Evolutionary conservation across 2,329 filamentous ascomycete genomes (phyloP).

Genomic region (Leptographium lundbergii): DNA sequence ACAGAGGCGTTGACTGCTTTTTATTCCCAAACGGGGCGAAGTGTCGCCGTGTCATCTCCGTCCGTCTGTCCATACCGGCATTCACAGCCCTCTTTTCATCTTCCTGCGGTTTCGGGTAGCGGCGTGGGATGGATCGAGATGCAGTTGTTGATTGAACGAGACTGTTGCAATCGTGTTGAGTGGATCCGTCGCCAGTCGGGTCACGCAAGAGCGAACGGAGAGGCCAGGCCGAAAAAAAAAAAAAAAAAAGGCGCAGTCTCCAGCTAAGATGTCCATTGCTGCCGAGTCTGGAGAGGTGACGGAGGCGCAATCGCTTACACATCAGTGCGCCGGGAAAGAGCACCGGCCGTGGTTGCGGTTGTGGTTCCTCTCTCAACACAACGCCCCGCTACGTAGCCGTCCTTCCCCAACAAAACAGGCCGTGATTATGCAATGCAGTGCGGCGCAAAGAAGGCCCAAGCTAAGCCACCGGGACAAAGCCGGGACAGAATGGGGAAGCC

Average conservation of each 20-base stretch:
- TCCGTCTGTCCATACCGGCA: neutral
- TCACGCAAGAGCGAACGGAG: neutral
- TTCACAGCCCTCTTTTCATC: neutral
- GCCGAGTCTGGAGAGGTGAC: too few species aligned
- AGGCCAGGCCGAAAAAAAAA: neutral
- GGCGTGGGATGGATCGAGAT: neutral
- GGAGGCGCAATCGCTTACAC: neutral
- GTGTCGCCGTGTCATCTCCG: neutral
- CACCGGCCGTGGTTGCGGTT: neutral
- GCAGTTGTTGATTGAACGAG: neutral
- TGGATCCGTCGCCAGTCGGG: neutral
- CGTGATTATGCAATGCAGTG: neutral
- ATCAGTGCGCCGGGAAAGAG: neutral
- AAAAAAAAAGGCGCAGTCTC: neutral
- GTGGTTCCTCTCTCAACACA: neutral
- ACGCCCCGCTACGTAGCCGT: neutral
- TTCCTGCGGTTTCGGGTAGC: neutral
- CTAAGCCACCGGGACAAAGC: neutral
- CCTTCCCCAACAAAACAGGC: neutral
- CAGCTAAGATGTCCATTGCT: too few species aligned
- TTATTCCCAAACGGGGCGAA: neutral
- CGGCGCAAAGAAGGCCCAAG: neutral
- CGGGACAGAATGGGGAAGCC: neutral
- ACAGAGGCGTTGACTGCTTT: conserved; percentile 2
- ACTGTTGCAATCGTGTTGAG: neutral